phyloP scores from a whole-genome alignment of 1,284 basidiomycete genomes.

The Boletus semigastroideus region DNA sequence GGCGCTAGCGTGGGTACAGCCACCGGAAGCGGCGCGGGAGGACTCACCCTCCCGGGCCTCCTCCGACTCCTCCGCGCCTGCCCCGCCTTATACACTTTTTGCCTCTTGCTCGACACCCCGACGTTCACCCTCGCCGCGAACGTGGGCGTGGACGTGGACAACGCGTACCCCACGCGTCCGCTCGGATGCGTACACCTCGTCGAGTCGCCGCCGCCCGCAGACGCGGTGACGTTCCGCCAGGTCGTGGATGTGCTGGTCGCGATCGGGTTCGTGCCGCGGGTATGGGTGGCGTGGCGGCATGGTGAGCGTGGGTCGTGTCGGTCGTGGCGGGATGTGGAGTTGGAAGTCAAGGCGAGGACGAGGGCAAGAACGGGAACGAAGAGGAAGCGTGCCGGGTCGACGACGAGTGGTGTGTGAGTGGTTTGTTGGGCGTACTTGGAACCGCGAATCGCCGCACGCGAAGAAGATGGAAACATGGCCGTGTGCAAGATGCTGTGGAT shows the following conservation, averaged over 20 bases:
- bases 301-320: background rate
- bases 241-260: constrained; percentile 1
- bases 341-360: background rate
- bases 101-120: constrained; percentile 1
- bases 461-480: too few relatives aligned
- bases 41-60: constrained; percentile 3
- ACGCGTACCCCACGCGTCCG: background rate
- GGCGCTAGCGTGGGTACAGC: too few relatives aligned
- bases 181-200: background rate
- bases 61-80: constrained; percentile 2
- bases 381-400: too few relatives aligned
- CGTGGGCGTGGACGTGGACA: constrained; percentile 2
- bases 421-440: too few relatives aligned
- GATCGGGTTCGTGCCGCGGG: background rate
- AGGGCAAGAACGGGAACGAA: too few relatives aligned
- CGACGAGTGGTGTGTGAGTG: too few relatives aligned
- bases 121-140: constrained; percentile 3
- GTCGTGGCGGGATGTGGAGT: background rate
- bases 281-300: background rate
- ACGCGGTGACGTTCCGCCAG: background rate
- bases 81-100: background rate
- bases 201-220: background rate
- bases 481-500: too few relatives aligned
- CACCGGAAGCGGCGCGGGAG: background rate
- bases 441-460: too few relatives aligned